Evolutionary conservation across 768 basidiomycete genomes (phyloP), one percentile per base, ranked within the genome.

Genomic region (Nevesoporus exiguus): DNA sequence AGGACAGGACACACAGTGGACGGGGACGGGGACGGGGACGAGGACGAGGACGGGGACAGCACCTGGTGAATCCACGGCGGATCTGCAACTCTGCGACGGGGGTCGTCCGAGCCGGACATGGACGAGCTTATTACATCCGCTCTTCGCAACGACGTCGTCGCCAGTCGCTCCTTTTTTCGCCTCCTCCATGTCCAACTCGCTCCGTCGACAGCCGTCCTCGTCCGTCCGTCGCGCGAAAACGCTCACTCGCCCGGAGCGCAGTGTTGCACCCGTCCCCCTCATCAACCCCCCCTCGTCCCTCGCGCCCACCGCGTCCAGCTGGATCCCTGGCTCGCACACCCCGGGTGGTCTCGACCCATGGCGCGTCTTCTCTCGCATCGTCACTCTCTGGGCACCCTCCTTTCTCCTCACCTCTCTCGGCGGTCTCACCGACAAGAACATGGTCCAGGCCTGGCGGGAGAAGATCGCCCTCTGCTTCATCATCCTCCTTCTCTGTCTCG

Each of bases 361-460:
- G 97, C 81, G 79, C 61, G 76, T 90, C 62, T 90, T 88, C 67
- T 86, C 91, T 46, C 79, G 80, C 60, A 66, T 90, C 41, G 77
- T 89, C 69, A 93, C 95, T 7, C 94, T 88, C 68, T 98, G 93
- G 93, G 95, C 91, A 2, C 94, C 95, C 24, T 78, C 81, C 43
- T 79, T 88, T 64, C 71, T 93, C 22, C 81, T 98, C 52, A 71
- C 80, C 22, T 82, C 84, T 2, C 37, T 93, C 11, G 90, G 88
- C 53, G 90, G 93, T 42, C 77, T 98, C 68, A 87, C 82, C 66
- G 93, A 95, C 71, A 80, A 80, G 62, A 77, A 81, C 34, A 78
- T 82, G 49, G 77, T 84, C 57, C 92, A 97, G 70, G 97, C 97
- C 1, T 99, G 97, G 97, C 83, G 95, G 66, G 97, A 99, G 73